Percentiles rank a stretch among this genome's conserved stretches.
phyloP scores from a whole-genome alignment of 2,329 filamentous ascomycete genomes.

The Pseudohalonectria lignicola region DNA sequence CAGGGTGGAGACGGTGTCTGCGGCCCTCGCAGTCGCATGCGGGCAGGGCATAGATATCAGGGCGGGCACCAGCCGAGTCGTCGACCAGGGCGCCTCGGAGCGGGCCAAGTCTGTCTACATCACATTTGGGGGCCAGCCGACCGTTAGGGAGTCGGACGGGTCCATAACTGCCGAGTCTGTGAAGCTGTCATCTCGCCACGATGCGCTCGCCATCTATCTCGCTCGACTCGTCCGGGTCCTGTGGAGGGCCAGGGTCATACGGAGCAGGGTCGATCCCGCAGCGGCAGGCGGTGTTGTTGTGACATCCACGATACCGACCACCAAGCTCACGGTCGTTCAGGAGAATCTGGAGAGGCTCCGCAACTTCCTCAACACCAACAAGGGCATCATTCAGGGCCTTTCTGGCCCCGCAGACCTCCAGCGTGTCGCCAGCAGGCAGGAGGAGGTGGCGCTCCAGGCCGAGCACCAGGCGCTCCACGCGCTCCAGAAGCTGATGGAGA shows the following conservation, averaged over 20 bases:
- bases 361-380: constrained; percentile 79
- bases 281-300: constrained; percentile 45
- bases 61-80: constrained; percentile 63
- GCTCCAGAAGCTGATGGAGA: constrained; percentile 72
- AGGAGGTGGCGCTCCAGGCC: constrained; percentile 84
- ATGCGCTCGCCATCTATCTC: constrained; percentile 80
- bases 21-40: constrained; percentile 87
- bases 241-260: constrained; percentile 73
- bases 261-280: constrained; percentile 30
- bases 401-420: constrained; percentile 83
- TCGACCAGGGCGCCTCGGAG: constrained; percentile 78
- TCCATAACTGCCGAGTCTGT: constrained; percentile 70
- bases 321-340: constrained; percentile 68
- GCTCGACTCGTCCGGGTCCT: constrained; percentile 78
- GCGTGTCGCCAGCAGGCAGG: constrained; percentile 68
- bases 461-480: constrained; percentile 90
- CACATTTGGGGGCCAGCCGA: constrained; percentile 81
- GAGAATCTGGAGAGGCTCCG: constrained; percentile 68
- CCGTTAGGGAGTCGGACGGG: constrained; percentile 67
- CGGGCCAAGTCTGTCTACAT: constrained; percentile 81
- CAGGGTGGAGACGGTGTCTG: constrained; percentile 77
- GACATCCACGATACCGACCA: constrained; percentile 50
- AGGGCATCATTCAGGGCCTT: constrained; percentile 82
- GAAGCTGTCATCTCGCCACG: constrained; percentile 76
- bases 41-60: constrained; percentile 72